Percentiles rank a stretch among this genome's conserved stretches.
These are phyloP conservation scores for Tylopilus felleus DNA, from an alignment of 768 basidiomycete genomes.

Conservation along the genomic window DNA sequence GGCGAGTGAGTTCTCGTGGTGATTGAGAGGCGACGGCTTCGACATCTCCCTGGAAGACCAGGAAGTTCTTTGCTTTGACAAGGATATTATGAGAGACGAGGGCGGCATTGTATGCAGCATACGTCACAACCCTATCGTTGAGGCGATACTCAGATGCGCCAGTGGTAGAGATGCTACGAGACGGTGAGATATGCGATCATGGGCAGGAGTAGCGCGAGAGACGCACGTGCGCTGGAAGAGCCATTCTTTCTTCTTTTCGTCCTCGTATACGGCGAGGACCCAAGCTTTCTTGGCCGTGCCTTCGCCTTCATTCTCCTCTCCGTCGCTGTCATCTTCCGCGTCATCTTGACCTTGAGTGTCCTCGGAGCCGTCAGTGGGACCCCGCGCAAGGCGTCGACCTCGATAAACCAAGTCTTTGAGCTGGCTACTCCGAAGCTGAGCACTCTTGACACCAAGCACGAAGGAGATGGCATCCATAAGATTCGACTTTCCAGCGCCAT, in stretches of 20 bases:
- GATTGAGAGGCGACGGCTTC: slow-evolving; percentile 97
- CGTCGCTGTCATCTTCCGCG: slow-evolving; percentile 48
- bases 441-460: slow-evolving; percentile 94
- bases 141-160: slow-evolving; percentile 91
- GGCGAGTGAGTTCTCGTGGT: slow-evolving; percentile 79
- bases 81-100: slow-evolving; percentile 90
- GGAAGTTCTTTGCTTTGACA: slow-evolving; percentile 98
- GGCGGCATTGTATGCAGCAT: slow-evolving; percentile 84
- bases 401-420: slow-evolving; percentile 96
- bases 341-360: slow-evolving; percentile 43
- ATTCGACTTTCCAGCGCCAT: slow-evolving; percentile 98
- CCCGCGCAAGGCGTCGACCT: slow-evolving; percentile 66
- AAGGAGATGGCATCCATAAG: slow-evolving; percentile 99
- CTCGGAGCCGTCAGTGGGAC: slow-evolving; percentile 41
- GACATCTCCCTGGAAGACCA: slow-evolving; percentile 98
- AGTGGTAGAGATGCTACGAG: slow-evolving; percentile 72
- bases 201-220: neutral
- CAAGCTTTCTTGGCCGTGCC: slow-evolving; percentile 90
- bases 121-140: slow-evolving; percentile 77
- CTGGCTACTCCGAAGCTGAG: slow-evolving; percentile 88
- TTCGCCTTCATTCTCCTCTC: slow-evolving; percentile 57
- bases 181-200: neutral
- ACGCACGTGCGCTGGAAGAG: slow-evolving; percentile 89
- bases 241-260: slow-evolving; percentile 78
- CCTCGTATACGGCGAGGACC: slow-evolving; percentile 90